A percentile compares a stretch with the other conserved stretches of the same genome.
Conservation (phyloP, 768 basidiomycete species). For the Multifurca ochricompacta region DNA sequence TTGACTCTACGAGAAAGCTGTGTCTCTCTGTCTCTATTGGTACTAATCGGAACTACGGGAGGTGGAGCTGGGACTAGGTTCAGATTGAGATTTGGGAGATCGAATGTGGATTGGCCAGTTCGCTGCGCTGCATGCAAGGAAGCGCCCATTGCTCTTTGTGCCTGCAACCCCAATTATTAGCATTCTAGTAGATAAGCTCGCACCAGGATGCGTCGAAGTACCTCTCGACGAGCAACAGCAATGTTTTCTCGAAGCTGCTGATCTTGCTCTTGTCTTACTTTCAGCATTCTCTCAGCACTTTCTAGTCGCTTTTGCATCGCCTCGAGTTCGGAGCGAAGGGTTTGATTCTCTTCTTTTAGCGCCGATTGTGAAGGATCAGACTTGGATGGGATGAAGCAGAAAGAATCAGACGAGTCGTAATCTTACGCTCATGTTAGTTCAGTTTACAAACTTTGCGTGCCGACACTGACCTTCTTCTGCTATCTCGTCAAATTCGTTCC, state of each 20-base stretch:
- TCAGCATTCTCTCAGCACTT: slow-evolving; percentile 53
- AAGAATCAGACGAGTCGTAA: slow-evolving; percentile 73
- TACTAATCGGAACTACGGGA: slow-evolving; percentile 47
- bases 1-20: slow-evolving; percentile 45
- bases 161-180: slow-evolving; percentile 35
- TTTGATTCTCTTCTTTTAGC: slow-evolving; percentile 59
- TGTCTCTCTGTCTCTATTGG: slow-evolving; percentile 44
- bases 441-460: background rate
- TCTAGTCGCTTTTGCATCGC: slow-evolving; percentile 50
- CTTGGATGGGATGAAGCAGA: slow-evolving; percentile 63
- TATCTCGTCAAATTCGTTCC: slow-evolving; percentile 55
- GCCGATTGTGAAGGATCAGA: slow-evolving; percentile 40
- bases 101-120: slow-evolving; percentile 34
- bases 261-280: slow-evolving; percentile 71
- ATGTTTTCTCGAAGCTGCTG: slow-evolving; percentile 74
- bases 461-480: slow-evolving; percentile 49
- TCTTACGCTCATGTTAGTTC: slow-evolving; percentile 2
- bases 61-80: slow-evolving; percentile 43
- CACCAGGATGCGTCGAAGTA: slow-evolving; percentile 22
- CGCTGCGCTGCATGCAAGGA: slow-evolving; percentile 48
- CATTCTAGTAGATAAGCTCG: background rate
- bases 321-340: slow-evolving; percentile 55
- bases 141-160: slow-evolving; percentile 70
- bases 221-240: slow-evolving; percentile 62
- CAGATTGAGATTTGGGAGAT: slow-evolving; percentile 51